A percentile compares a stretch with the other conserved stretches of the same genome.
These are phyloP conservation scores for Paramecium sonneborni DNA, from an alignment of 73 alveolate genomes.

Conservation along the genomic window DNA sequence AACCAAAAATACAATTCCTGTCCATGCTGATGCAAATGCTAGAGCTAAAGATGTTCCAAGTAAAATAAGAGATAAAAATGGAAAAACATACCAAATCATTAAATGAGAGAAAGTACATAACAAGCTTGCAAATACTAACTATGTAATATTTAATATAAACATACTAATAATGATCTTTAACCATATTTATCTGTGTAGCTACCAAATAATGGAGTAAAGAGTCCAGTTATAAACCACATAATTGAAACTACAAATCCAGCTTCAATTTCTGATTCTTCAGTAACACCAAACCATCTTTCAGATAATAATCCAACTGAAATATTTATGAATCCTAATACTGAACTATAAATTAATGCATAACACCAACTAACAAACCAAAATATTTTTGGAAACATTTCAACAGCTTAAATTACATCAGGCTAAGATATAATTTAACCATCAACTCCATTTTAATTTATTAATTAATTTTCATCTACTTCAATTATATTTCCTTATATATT, in stretches of 20 bases:
- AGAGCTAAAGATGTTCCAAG: constrained; percentile 42
- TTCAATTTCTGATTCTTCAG: constrained; percentile 12
- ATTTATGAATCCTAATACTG: constrained; percentile 44
- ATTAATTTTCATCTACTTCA: not conserved
- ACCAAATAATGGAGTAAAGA: constrained; percentile 49
- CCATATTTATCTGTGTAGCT: constrained; percentile 32
- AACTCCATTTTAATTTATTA: not conserved
- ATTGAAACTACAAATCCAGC: not conserved
- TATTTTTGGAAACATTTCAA: constrained; percentile 10
- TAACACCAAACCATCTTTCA: constrained; percentile 37
- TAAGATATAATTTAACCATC: not conserved
- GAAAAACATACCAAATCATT: constrained; percentile 39
- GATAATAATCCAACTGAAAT: not conserved
- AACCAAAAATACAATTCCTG: constrained; percentile 11
- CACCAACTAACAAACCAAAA: constrained; percentile 4
- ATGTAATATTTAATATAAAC: not conserved
- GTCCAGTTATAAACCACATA: constrained; percentile 49
- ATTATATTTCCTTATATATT: not conserved
- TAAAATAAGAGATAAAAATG: constrained; percentile 20
- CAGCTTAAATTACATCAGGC: not conserved
- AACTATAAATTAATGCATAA: constrained; percentile 2
- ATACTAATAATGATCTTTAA: constrained; percentile 1
- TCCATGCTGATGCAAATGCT: constrained; percentile 56
- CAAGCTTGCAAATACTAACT: not conserved
- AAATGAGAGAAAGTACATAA: constrained; percentile 32